Evolutionary conservation across 225 moss, liverwort and hornwort species (phyloP).

Genomic region (Bryoerythrophyllum caledonicum): DNA sequence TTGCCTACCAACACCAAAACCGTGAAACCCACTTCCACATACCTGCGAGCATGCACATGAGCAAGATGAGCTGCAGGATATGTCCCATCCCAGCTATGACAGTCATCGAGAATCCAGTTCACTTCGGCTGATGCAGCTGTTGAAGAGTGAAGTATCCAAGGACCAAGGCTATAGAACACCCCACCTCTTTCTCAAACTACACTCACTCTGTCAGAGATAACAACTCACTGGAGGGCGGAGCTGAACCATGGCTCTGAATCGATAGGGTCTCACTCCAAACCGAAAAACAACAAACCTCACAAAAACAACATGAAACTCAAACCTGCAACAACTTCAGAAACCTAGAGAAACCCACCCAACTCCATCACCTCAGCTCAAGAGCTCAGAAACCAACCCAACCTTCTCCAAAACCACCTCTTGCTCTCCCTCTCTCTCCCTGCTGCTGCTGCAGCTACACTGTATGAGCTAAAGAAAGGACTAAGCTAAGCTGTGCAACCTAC

Average conservation of each 20-base stretch:
- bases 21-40: conserved; percentile 1
- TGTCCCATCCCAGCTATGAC: conserved; percentile 23
- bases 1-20: neutral
- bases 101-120: conserved; percentile 13
- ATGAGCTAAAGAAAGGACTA: conserved; percentile 3
- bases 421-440: neutral
- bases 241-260: conserved; percentile 8
- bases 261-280: conserved; percentile 1
- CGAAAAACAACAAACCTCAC: neutral
- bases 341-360: conserved; percentile 17
- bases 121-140: neutral
- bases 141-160: conserved; percentile 13
- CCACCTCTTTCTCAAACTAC: neutral
- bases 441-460: neutral
- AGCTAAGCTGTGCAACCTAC: neutral
- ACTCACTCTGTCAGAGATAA: neutral
- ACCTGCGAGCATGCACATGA: neutral
- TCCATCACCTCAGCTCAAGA: conserved; percentile 5
- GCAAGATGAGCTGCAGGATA: conserved; percentile 34
- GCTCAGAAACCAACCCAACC: neutral
- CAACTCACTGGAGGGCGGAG: neutral
- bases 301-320: neutral
- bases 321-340: conserved; percentile 1
- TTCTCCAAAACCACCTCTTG: neutral
- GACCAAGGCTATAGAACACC: neutral